Conservation (phyloP, 306 rosid genomes). For the Sphenostylis stenocarpa region DNA sequence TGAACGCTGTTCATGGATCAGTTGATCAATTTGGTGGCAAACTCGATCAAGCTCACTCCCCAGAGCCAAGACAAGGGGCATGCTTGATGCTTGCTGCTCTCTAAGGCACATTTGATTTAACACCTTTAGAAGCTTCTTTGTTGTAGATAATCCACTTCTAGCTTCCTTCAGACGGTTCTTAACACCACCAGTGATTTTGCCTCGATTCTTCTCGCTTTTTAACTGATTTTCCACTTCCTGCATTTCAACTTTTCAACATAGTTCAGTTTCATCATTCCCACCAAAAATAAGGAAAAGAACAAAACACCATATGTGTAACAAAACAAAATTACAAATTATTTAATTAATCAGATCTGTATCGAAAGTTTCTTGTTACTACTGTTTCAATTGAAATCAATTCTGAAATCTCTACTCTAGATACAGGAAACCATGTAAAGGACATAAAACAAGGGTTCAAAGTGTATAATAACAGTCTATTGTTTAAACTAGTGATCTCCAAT, state of each 20-base stretch:
- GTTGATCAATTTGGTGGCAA: conserved; percentile 55
- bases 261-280: conserved; percentile 29
- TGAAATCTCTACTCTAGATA: neutral
- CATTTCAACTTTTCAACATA: conserved; percentile 26
- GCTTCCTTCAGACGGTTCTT: conserved; percentile 75
- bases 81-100: conserved; percentile 53
- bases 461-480: conserved; percentile 2
- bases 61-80: conserved; percentile 60
- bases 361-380: neutral
- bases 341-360: neutral
- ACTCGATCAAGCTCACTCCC: conserved; percentile 71
- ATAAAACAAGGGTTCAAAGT: neutral
- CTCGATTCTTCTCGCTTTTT: conserved; percentile 39
- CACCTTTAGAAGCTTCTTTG: conserved; percentile 79
- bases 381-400: conserved; percentile 1
- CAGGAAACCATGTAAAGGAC: neutral
- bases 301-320: neutral
- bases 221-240: conserved; percentile 51
- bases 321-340: neutral
- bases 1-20: conserved; percentile 54
- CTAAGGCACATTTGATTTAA: conserved; percentile 60
- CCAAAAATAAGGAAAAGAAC: conserved; percentile 2
- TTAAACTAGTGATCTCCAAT: neutral
- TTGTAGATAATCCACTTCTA: conserved; percentile 62
- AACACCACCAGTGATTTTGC: conserved; percentile 37